Conservation (phyloP, 2,329 filamentous ascomycete genomes). For the Alternaria viburni region DNA sequence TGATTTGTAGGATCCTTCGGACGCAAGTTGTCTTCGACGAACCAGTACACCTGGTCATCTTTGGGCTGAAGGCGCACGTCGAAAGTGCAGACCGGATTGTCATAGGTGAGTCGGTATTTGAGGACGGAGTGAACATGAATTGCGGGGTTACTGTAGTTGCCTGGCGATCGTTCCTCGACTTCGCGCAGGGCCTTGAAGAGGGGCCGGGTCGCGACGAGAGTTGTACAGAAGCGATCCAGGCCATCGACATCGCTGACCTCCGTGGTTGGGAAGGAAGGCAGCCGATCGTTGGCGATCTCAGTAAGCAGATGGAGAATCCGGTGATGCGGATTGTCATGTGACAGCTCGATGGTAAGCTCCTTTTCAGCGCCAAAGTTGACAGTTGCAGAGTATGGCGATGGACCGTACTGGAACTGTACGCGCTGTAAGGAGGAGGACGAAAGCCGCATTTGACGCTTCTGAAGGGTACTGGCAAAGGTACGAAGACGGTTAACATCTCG, state of each 20-base stretch:
- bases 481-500: constrained; percentile 74
- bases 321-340: constrained; percentile 70
- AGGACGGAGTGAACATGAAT: constrained; percentile 45
- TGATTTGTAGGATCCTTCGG: constrained; percentile 22
- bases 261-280: constrained; percentile 62
- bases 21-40: constrained; percentile 43
- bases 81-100: constrained; percentile 50
- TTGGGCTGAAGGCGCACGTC: constrained; percentile 44
- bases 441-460: constrained; percentile 62
- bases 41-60: constrained; percentile 45
- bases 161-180: constrained; percentile 60
- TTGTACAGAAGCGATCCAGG: constrained; percentile 63
- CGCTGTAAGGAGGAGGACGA: constrained; percentile 63
- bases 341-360: constrained; percentile 64
- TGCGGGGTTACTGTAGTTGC: constrained; percentile 34
- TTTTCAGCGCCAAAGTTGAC: constrained; percentile 61
- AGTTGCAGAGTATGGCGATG: constrained; percentile 59
- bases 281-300: constrained; percentile 62
- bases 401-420: constrained; percentile 72
- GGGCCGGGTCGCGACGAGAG: constrained; percentile 66
- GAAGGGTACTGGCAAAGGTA: constrained; percentile 70
- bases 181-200: constrained; percentile 67
- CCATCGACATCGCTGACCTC: constrained; percentile 58
- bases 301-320: constrained; percentile 66
- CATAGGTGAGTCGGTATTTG: constrained; percentile 50